A percentile compares a stretch with the other conserved stretches of the same genome.
These are phyloP conservation scores for Cunninghamia lanceolata DNA, from an alignment of 75 land plant species.

Conservation along the genomic window DNA sequence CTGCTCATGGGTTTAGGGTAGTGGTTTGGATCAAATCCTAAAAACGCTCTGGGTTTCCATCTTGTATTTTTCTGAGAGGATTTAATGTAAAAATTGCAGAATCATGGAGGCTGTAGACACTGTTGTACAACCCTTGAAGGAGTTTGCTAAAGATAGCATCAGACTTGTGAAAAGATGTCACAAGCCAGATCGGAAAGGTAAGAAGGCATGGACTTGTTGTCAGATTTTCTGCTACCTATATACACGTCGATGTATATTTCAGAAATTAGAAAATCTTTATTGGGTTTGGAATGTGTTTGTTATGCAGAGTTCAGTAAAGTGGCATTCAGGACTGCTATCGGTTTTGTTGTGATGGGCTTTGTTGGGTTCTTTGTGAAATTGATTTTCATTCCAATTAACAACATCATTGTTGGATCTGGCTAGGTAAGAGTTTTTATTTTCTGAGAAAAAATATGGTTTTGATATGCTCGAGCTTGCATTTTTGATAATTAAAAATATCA, in stretches of 20 bases:
- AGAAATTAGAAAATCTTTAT: not conserved
- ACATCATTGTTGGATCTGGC: conserved; percentile 72
- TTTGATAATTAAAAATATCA: not conserved
- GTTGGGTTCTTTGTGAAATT: conserved; percentile 76
- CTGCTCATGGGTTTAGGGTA: too few relatives aligned
- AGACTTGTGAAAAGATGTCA: conserved; percentile 68
- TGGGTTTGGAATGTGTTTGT: conserved; percentile 6
- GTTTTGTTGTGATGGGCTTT: conserved; percentile 74
- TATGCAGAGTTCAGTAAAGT: conserved; percentile 65
- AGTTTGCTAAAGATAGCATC: conserved; percentile 51
- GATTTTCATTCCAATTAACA: conserved; percentile 80
- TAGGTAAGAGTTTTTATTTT: conserved; percentile 18
- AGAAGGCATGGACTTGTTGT: not conserved
- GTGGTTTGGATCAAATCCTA: not conserved
- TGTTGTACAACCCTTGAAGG: conserved; percentile 45
- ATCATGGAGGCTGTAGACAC: conserved; percentile 44
- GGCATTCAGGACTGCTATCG: conserved; percentile 60
- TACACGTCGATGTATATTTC: not conserved
- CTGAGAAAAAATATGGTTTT: not conserved
- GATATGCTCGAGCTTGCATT: not conserved
- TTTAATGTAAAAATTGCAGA: not conserved
- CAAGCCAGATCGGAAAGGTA: conserved; percentile 72
- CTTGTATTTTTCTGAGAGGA: not conserved
- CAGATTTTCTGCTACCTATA: not conserved
- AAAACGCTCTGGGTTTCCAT: not conserved